A percentile compares a stretch with the other conserved stretches of the same genome.
Conservation (phyloP, 2,329 filamentous ascomycete species). For the Bimuria novae-zelandiae region DNA sequence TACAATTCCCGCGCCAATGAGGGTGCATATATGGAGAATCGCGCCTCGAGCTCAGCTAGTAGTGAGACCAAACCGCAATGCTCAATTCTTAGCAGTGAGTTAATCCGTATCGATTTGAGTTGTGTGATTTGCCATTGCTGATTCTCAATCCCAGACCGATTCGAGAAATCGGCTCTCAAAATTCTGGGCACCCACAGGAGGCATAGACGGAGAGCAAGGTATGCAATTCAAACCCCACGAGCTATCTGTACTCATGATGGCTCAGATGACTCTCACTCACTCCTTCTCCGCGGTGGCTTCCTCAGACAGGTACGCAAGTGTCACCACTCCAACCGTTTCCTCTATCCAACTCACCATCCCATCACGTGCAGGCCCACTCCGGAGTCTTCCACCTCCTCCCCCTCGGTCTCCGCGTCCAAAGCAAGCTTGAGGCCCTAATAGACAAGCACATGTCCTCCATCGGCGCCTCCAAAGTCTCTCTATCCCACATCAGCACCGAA, state of each 20-base stretch:
- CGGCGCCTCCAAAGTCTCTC: slow-evolving; percentile 78
- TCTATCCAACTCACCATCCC: slow-evolving; percentile 9
- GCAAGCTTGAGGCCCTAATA: slow-evolving; percentile 83
- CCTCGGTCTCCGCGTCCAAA: slow-evolving; percentile 81
- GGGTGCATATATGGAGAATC: slow-evolving; percentile 28
- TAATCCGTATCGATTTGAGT: too few relatives aligned
- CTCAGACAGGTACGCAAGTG: slow-evolving; percentile 48
- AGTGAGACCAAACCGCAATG: slow-evolving; percentile 13
- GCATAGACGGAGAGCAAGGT: slow-evolving; percentile 60
- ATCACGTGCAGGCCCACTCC: slow-evolving; percentile 69
- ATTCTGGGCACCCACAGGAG: slow-evolving; percentile 79
- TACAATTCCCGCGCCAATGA: slow-evolving; percentile 38
- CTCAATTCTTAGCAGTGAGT: slow-evolving; percentile 47
- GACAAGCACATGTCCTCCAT: slow-evolving; percentile 85
- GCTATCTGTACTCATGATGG: slow-evolving; percentile 5
- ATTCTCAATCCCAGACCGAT: slow-evolving; percentile 53
- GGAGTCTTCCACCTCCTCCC: slow-evolving; percentile 93
- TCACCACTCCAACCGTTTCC: background rate
- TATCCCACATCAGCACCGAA: slow-evolving; percentile 86
- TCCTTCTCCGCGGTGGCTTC: slow-evolving; percentile 53
- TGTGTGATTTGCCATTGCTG: too few relatives aligned
- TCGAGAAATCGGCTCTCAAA: slow-evolving; percentile 67
- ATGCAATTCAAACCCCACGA: background rate
- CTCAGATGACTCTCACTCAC: slow-evolving; percentile 48
- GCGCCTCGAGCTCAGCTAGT: slow-evolving; percentile 19